Evolutionary conservation across 148 eudicot genomes (phyloP), one percentile per base, ranked within the genome.

Genomic region (Spergularia marina): DNA sequence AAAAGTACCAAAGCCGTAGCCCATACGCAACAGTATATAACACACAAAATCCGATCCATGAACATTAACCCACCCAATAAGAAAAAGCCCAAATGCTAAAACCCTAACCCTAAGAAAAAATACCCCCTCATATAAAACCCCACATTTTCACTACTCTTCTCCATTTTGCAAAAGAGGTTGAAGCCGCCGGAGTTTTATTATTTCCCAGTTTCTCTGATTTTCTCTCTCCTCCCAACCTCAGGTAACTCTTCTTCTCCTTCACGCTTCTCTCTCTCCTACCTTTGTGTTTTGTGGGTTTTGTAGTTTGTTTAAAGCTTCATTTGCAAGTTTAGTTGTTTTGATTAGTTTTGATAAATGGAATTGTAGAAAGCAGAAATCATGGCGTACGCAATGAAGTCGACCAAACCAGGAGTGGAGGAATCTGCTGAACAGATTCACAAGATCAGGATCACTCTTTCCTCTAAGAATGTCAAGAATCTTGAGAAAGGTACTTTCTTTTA

Each of bases 361-460:
- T 70, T 20, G 25, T 40, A 58, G 20, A 39, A 34, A 16, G 36
- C 47, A 78, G 70, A 14, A 79, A 80, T 49, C 61, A 88, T 88
- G 92, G 94, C 94, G 77, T 87, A 84, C 76, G 87, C 90, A 76
- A 83, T 88, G 91, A 92, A 90, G 80, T 79, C 92, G 11, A 69
- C 86, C 6, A 94, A 91, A 87, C 85, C 81, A 0, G 98, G 98
- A 61, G 15, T 90, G 64, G 98, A 94, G 81, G 97, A 90, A 51
- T 41, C 96, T 5, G 86, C 73, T 41, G 98, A 94, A 74, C 86
- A 84, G 80, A 78, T 85, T 71, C 93, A 94, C 84, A 91, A 88
- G 88, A 94, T 94, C 75, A 86, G 98, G 63, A 91, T 94, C 84
- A 94, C 96, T 39, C 94, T 94, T 52, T 91, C 98, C 23, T 94